Conservation (phyloP, 108 stramenopile genomes). For the Nitzschia sp. region DNA sequence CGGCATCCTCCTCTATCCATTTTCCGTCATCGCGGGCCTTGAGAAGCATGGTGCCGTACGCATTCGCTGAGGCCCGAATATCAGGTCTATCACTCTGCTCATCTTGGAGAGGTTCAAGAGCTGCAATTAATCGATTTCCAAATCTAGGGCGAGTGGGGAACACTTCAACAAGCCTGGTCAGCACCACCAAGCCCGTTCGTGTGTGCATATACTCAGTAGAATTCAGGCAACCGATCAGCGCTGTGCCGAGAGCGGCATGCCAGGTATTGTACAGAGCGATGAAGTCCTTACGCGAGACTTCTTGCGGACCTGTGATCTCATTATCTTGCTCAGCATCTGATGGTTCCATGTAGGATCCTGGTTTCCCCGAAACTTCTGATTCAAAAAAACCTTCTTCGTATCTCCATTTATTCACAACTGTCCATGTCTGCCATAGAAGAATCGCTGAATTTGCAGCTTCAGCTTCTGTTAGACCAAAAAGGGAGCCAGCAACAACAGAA, state of each 20-base stretch:
- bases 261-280: conserved; percentile 69
- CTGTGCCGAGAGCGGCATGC: conserved; percentile 71
- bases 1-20: conserved; percentile 81
- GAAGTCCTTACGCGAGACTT: conserved; percentile 46
- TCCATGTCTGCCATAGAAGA: conserved; percentile 77
- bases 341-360: conserved; percentile 32
- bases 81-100: conserved; percentile 66
- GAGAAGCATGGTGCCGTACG: conserved; percentile 69
- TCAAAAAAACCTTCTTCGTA: conserved; percentile 76
- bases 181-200: conserved; percentile 70
- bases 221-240: conserved; percentile 67
- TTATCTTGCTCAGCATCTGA: conserved; percentile 18
- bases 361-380: conserved; percentile 58
- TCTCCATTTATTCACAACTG: conserved; percentile 71
- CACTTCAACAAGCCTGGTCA: conserved; percentile 70
- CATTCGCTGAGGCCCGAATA: conserved; percentile 77
- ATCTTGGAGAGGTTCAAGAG: conserved; percentile 65
- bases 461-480: conserved; percentile 84
- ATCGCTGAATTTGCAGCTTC: conserved; percentile 85
- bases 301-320: conserved; percentile 26
- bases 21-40: conserved; percentile 83
- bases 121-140: conserved; percentile 68
- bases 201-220: conserved; percentile 87
- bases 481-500: conserved; percentile 52
- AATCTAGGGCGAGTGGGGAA: conserved; percentile 76